Evolutionary conservation across 2,329 filamentous ascomycete genomes (phyloP).

Genomic region (Aspergillus melleus): DNA sequence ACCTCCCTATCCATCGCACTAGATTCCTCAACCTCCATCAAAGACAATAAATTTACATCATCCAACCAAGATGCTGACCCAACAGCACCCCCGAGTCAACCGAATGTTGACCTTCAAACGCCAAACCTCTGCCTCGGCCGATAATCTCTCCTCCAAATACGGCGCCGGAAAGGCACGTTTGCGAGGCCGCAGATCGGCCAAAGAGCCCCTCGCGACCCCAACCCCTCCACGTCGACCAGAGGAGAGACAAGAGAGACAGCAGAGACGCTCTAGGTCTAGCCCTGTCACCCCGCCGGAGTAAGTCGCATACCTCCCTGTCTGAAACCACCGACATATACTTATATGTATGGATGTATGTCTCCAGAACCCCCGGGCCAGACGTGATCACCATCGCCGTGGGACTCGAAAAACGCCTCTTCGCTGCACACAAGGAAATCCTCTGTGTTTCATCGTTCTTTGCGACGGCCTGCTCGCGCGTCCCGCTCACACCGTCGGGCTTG

Average conservation of each 20-base stretch:
- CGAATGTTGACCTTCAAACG: conserved; percentile 25
- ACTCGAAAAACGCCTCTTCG: conserved; percentile 81
- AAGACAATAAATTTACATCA: background rate
- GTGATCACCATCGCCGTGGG: conserved; percentile 81
- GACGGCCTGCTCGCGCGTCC: conserved; percentile 62
- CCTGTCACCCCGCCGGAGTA: background rate
- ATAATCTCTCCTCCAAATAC: conserved; percentile 43
- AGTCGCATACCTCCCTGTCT: background rate
- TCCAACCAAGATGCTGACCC: background rate
- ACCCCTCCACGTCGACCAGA: conserved; percentile 25
- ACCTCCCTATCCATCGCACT: background rate
- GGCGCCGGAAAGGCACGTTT: conserved; percentile 40
- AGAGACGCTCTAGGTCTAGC: background rate
- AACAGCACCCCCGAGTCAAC: conserved; percentile 3
- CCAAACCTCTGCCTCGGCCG: conserved; percentile 22
- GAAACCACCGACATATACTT: too few relatives aligned
- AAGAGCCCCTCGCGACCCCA: conserved; percentile 24
- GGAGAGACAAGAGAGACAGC: background rate
- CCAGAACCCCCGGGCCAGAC: conserved; percentile 54
- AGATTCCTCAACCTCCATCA: background rate
- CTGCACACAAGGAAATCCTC: conserved; percentile 85
- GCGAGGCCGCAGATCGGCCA: conserved; percentile 34
- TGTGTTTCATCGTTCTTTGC: conserved; percentile 77
- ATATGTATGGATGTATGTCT: background rate
- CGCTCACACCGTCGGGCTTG: conserved; percentile 41